Conservation (phyloP, 306 rosid genomes). For the Cucurbita ficifolia region DNA sequence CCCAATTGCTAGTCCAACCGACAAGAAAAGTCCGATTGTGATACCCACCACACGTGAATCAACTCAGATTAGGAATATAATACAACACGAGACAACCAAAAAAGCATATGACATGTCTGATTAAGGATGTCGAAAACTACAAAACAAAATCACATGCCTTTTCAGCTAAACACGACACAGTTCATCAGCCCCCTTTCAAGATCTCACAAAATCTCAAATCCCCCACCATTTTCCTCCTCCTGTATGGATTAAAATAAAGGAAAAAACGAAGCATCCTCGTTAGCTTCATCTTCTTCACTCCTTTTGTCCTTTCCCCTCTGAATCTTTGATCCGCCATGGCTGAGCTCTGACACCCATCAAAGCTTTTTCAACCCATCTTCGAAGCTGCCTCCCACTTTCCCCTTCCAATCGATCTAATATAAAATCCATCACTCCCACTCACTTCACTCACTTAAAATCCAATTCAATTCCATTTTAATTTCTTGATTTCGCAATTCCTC, state of each 20-base stretch:
- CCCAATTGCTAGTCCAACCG: too few relatives aligned
- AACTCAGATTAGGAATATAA: too few relatives aligned
- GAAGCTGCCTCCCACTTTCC: slow-evolving; percentile 3
- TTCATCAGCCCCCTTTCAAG: neutral
- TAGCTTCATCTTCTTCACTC: neutral
- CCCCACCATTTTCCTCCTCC: neutral
- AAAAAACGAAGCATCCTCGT: neutral
- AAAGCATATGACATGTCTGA: neutral
- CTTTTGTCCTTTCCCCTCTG: neutral
- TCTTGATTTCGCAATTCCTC: neutral
- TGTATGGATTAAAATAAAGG: neutral
- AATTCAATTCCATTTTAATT: neutral
- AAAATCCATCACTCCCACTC: neutral
- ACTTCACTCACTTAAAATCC: neutral
- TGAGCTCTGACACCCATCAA: neutral
- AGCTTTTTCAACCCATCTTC: neutral
- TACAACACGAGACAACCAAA: neutral
- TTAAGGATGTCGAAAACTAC: neutral
- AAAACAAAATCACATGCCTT: neutral
- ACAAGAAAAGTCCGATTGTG: too few relatives aligned
- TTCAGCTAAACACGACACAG: neutral
- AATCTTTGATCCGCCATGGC: neutral
- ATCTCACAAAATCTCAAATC: neutral
- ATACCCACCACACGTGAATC: too few relatives aligned
- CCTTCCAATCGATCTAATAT: neutral